phyloP scores from a whole-genome alignment of 495 filamentous ascomycete genomes.

The Penicillium robsamsonii region DNA sequence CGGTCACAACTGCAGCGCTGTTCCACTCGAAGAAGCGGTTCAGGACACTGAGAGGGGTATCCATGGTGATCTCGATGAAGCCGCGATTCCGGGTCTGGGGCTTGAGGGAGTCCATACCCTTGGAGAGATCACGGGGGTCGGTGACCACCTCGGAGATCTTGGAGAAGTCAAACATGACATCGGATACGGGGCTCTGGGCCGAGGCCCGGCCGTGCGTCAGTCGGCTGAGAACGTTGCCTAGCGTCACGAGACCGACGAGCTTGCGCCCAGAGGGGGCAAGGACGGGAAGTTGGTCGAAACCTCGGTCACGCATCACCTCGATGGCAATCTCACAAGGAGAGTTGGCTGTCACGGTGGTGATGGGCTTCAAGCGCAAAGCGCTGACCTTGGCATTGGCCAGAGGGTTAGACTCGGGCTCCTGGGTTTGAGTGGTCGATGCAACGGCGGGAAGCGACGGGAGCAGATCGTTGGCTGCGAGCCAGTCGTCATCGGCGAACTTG shows the following conservation, averaged over 20 bases:
- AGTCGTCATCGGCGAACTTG: conserved; percentile 93
- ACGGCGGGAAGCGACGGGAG: conserved; percentile 58
- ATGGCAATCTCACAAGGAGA: conserved; percentile 78
- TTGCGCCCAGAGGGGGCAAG: conserved; percentile 63
- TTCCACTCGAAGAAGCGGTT: conserved; percentile 98
- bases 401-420: conserved; percentile 46
- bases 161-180: conserved; percentile 96
- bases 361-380: conserved; percentile 82
- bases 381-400: conserved; percentile 73
- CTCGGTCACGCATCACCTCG: conserved; percentile 94
- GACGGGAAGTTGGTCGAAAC: conserved; percentile 95
- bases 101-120: conserved; percentile 16
- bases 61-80: conserved; percentile 90
- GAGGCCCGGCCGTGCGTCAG: conserved; percentile 78
- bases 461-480: conserved; percentile 93
- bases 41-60: conserved; percentile 78
- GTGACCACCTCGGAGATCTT: conserved; percentile 85
- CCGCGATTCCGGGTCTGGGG: conserved; percentile 51
- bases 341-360: conserved; percentile 73
- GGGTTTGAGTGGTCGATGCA: conserved; percentile 42
- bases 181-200: conserved; percentile 65
- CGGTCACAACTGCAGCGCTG: conserved; percentile 88
- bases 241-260: conserved; percentile 86
- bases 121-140: conserved; percentile 64
- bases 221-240: conserved; percentile 90